These are phyloP conservation scores for Acanthamoeba quina DNA, from an alignment of 208 protist genomes.

Conservation along the genomic window DNA sequence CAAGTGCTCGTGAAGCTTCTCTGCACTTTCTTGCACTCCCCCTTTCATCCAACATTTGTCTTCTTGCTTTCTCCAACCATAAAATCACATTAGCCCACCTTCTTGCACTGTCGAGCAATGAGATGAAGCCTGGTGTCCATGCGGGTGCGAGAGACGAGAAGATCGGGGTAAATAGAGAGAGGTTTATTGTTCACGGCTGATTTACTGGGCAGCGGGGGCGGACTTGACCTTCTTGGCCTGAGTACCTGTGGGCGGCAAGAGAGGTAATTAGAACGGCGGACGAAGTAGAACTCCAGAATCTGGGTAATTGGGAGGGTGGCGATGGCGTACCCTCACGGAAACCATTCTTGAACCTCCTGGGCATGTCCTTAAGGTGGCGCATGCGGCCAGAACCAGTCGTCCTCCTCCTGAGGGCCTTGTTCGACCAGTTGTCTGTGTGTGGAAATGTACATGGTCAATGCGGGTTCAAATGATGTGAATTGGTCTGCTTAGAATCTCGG, in stretches of 20 bases:
- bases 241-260: not conserved
- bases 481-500: not conserved
- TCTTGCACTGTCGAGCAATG: not conserved
- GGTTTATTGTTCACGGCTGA: slow-evolving; percentile 32
- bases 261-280: not conserved
- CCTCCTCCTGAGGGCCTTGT: slow-evolving; percentile 98
- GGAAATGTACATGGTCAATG: slow-evolving; percentile 34
- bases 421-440: slow-evolving; percentile 95
- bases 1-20: slow-evolving; percentile 1
- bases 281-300: not conserved
- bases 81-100: not conserved
- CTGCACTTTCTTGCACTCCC: not conserved
- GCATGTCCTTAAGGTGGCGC: slow-evolving; percentile 97
- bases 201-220: slow-evolving; percentile 16
- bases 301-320: not conserved
- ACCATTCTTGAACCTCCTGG: slow-evolving; percentile 97
- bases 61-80: not conserved
- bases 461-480: not conserved
- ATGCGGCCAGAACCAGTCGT: slow-evolving; percentile 98
- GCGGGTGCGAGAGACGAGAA: not conserved
- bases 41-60: not conserved
- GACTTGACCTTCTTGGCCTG: slow-evolving; percentile 69
- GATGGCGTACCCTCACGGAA: slow-evolving; percentile 92
- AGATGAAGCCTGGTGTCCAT: not conserved
- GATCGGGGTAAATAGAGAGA: not conserved